A percentile compares a stretch with the other conserved stretches of the same genome.
Conservation (phyloP, 2,329 filamentous ascomycete genomes). For the Diaporthe ilicicola region DNA sequence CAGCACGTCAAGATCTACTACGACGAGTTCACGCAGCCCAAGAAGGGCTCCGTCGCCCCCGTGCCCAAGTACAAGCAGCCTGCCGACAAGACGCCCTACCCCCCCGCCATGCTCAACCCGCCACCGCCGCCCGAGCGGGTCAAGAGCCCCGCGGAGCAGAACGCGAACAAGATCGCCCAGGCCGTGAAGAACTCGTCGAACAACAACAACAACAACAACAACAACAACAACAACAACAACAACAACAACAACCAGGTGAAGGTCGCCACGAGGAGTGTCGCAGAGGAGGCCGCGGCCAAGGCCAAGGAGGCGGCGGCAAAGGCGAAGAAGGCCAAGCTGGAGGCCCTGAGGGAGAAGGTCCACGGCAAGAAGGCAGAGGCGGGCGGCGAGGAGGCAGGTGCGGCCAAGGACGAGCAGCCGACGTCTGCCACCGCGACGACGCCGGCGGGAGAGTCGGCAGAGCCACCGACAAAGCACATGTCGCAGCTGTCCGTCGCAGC, state of each 20-base stretch:
- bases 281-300: conserved; percentile 72
- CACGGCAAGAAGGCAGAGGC: conserved; percentile 50
- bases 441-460: not conserved
- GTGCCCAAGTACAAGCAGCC: conserved; percentile 45
- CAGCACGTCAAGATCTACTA: conserved; percentile 79
- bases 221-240: too few species aligned
- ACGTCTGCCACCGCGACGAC: not conserved
- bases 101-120: conserved; percentile 38
- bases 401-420: conserved; percentile 28
- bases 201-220: too few species aligned
- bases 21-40: conserved; percentile 67
- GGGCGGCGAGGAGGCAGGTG: conserved; percentile 29
- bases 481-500: conserved; percentile 28
- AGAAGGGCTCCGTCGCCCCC: conserved; percentile 61
- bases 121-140: conserved; percentile 37
- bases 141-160: conserved; percentile 34
- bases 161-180: conserved; percentile 33
- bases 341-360: conserved; percentile 63
- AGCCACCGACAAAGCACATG: conserved; percentile 31
- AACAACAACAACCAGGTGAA: conserved; percentile 42
- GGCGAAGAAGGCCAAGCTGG: conserved; percentile 67
- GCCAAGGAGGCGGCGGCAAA: conserved; percentile 72
- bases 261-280: conserved; percentile 62
- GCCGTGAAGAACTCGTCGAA: conserved; percentile 34
- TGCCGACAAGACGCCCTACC: conserved; percentile 45